These are phyloP conservation scores for Tothia fuscella DNA, from an alignment of 2,329 filamentous ascomycete genomes.

Conservation along the genomic window DNA sequence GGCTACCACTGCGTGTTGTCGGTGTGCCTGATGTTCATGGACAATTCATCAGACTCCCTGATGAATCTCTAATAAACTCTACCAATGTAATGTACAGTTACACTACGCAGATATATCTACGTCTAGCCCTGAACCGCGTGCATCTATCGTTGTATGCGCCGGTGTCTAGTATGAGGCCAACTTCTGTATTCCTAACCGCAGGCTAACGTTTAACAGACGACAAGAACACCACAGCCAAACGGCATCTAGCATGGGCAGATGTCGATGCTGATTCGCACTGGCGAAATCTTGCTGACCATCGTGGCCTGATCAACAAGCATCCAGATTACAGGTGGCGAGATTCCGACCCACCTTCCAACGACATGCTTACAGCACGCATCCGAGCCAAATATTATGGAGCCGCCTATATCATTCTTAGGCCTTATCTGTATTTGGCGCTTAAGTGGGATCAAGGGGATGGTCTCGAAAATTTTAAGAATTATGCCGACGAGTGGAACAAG, in stretches of 20 bases:
- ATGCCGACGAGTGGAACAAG: not conserved
- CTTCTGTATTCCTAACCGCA: not conserved
- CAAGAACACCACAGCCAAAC: not conserved
- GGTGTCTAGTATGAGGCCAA: not conserved
- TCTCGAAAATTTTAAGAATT: not conserved
- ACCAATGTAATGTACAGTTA: conserved; percentile 44
- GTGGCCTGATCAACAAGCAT: conserved; percentile 40
- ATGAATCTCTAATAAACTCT: conserved; percentile 10
- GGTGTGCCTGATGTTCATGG: conserved; percentile 14
- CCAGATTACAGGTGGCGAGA: conserved; percentile 44
- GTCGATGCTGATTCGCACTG: conserved; percentile 29
- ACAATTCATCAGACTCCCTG: conserved; percentile 13
- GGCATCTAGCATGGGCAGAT: conserved; percentile 6
- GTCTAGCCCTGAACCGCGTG: conserved; percentile 43
- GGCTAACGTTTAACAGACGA: not conserved
- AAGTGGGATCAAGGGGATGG: not conserved
- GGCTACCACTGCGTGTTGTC: not conserved
- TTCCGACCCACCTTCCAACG: conserved; percentile 54
- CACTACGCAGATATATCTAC: conserved; percentile 48
- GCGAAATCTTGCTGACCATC: conserved; percentile 44
- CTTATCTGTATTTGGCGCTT: conserved; percentile 47
- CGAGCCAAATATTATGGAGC: conserved; percentile 94
- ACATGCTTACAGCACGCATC: conserved; percentile 73
- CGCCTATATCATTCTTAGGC: conserved; percentile 76
- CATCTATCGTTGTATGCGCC: conserved; percentile 42